Evolutionary conservation across 495 filamentous ascomycete genomes (phyloP).

Genomic region (Pyrenula massariospora): DNA sequence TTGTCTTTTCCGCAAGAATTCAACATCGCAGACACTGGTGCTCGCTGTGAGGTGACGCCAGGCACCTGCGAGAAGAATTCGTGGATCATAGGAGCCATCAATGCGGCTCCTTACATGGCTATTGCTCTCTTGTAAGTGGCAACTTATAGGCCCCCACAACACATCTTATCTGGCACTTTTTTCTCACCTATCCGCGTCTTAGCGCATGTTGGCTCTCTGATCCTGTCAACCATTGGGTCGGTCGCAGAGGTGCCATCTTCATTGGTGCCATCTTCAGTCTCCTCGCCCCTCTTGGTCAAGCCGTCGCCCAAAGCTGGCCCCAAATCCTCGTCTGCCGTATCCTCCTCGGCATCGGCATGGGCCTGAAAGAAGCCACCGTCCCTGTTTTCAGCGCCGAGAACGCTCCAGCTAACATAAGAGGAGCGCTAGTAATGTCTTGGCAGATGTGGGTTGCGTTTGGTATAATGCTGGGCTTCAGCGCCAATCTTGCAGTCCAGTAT

Average conservation of each 20-base stretch:
- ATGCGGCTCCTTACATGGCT: slow-evolving; percentile 60
- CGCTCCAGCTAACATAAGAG: slow-evolving; percentile 59
- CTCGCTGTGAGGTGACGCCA: slow-evolving; percentile 11
- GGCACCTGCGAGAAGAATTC: slow-evolving; percentile 11
- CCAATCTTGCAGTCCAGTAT: slow-evolving; percentile 56
- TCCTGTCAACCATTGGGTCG: slow-evolving; percentile 54
- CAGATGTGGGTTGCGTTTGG: slow-evolving; percentile 81
- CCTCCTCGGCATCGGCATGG: slow-evolving; percentile 64
- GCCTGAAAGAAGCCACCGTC: slow-evolving; percentile 41
- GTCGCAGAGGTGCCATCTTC: slow-evolving; percentile 60
- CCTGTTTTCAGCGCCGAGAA: slow-evolving; percentile 73
- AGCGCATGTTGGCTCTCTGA: slow-evolving; percentile 61
- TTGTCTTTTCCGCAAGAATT: slow-evolving; percentile 60
- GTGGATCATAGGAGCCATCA: slow-evolving; percentile 62
- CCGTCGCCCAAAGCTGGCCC: slow-evolving; percentile 46
- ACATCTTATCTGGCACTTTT: not conserved
- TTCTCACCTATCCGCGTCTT: slow-evolving; percentile 1
- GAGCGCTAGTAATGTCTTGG: slow-evolving; percentile 76
- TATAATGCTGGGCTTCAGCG: slow-evolving; percentile 58
- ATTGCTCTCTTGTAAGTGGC: slow-evolving; percentile 45
- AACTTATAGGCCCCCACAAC: slow-evolving; percentile 40
- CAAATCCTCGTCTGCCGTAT: slow-evolving; percentile 52
- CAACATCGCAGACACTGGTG: slow-evolving; percentile 44
- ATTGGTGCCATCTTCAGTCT: slow-evolving; percentile 53
- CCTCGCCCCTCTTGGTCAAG: slow-evolving; percentile 49